Evolutionary conservation across 768 basidiomycete genomes (phyloP), one percentile per base, ranked within the genome.

Genomic region (Termitomyces sp.): DNA sequence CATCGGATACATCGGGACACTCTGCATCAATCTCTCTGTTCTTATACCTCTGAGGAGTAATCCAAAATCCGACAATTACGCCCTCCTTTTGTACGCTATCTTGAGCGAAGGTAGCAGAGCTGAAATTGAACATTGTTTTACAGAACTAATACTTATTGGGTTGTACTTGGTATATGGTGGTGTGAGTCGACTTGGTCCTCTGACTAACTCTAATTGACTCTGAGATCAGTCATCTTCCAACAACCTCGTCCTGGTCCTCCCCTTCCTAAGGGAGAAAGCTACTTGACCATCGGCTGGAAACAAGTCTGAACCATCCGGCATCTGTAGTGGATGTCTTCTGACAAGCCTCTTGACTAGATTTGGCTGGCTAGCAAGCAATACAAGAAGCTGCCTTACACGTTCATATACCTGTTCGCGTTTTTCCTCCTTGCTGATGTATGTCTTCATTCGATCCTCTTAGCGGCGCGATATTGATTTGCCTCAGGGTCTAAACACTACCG

Each of bases 91-190:
- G 87, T 90, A 58, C 12, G 59, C 36, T 64, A 83, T 72, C 18
- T n/a, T 14, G 40, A 22, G 4, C 13, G 12, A 30, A 43, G n/a
- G 14, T 7, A 10, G 9, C 13, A 24, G 48, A 14, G 43, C 49
- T 36, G 6, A 46, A 13, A 18, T 32, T 36, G 40, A 56, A 60
- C 14, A 56, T 30, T 30, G 53, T 26, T 32, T 13, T 22, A 26
- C 58, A 89, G 88, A 24, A 85, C 83, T 13, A 92, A 86, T 57
- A 77, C 74, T 0, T 90, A 91, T 61, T 87, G 88, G 90, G 87
- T 94, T 10, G 47, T 93, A 0, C 76, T 79, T 9, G 92, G 91
- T 8, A 84, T 92, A 50, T 94, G 92, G 85, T 95, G 92, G 92
- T 92, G 90, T 91, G 72, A 49, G 87, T 71, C 1, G 0, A 13